Conservation (phyloP, 805 yeast genomes). For the Starmerella bombi region DNA sequence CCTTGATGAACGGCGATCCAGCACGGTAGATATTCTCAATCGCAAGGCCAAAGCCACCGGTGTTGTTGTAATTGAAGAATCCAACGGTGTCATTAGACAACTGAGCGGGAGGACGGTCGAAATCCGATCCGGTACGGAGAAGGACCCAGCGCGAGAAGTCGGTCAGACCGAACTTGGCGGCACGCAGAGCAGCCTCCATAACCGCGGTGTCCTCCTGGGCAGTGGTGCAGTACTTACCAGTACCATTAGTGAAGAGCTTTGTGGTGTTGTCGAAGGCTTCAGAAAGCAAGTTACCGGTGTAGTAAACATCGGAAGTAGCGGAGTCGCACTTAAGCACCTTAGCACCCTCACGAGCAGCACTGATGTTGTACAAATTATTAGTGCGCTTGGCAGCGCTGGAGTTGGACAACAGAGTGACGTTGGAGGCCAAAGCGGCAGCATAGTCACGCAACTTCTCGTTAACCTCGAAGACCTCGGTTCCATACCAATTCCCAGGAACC, state of each 20-base stretch:
- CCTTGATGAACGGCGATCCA: conserved; percentile 42
- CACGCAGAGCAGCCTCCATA: conserved; percentile 45
- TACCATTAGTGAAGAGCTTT: conserved; percentile 41
- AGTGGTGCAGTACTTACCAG: conserved; percentile 46
- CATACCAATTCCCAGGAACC: conserved; percentile 45
- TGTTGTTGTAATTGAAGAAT: conserved; percentile 37
- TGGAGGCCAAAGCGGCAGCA: conserved; percentile 40
- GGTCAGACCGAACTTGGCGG: conserved; percentile 40
- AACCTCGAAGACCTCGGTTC: conserved; percentile 52
- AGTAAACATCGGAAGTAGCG: conserved; percentile 48
- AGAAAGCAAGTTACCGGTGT: conserved; percentile 40
- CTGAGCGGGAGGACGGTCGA: conserved; percentile 40
- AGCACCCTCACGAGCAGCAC: conserved; percentile 41
- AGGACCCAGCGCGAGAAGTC: conserved; percentile 46
- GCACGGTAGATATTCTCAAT: conserved; percentile 41
- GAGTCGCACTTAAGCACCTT: conserved; percentile 42
- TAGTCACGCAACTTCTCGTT: conserved; percentile 46
- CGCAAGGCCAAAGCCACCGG: conserved; percentile 42
- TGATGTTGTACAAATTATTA: conserved; percentile 37
- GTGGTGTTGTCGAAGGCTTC: conserved; percentile 40
- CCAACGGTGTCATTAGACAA: conserved; percentile 34
- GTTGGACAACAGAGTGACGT: conserved; percentile 34
- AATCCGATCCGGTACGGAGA: conserved; percentile 51
- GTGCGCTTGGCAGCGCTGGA: conserved; percentile 33
- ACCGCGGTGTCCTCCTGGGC: conserved; percentile 61